Conservation (phyloP, 352 stramenopile genomes). For the Ochromonadaceae sp. region DNA sequence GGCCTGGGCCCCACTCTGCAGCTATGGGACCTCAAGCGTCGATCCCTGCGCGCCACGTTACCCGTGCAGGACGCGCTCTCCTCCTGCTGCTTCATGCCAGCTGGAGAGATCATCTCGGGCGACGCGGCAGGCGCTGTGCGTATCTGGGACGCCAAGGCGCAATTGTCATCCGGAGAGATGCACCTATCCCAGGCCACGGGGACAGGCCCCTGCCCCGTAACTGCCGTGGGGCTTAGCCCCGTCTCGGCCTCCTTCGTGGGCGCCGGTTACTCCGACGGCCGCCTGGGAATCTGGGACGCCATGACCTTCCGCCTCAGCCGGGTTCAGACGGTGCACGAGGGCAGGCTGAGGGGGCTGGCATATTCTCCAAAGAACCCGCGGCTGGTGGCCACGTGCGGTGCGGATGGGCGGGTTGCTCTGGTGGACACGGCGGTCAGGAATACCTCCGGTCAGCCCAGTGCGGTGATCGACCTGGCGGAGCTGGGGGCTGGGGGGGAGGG, state of each 20-base stretch:
- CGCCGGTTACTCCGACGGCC: neutral
- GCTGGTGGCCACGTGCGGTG: neutral
- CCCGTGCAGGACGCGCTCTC: neutral
- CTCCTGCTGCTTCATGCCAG: neutral
- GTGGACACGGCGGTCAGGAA: neutral
- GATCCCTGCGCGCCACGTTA: neutral
- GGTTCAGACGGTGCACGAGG: neutral
- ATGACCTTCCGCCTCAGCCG: neutral
- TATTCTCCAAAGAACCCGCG: neutral
- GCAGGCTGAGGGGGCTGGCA: neutral
- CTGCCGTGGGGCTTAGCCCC: too few relatives aligned
- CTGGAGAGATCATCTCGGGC: neutral
- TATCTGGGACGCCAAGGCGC: neutral
- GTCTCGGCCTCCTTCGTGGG: neutral
- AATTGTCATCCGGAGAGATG: too few relatives aligned
- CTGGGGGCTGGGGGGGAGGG: too few relatives aligned
- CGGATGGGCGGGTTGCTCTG: neutral
- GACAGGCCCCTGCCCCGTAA: too few relatives aligned
- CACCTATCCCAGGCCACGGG: too few relatives aligned
- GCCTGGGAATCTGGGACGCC: neutral
- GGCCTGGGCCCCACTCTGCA: neutral
- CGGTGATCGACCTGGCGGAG: too few relatives aligned
- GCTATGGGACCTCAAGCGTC: conserved; percentile 11
- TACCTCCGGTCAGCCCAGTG: too few relatives aligned
- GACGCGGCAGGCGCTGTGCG: neutral